phyloP scores from a whole-genome alignment of 192 early-diverging fungal species.

The Backusella tuberculispora region DNA sequence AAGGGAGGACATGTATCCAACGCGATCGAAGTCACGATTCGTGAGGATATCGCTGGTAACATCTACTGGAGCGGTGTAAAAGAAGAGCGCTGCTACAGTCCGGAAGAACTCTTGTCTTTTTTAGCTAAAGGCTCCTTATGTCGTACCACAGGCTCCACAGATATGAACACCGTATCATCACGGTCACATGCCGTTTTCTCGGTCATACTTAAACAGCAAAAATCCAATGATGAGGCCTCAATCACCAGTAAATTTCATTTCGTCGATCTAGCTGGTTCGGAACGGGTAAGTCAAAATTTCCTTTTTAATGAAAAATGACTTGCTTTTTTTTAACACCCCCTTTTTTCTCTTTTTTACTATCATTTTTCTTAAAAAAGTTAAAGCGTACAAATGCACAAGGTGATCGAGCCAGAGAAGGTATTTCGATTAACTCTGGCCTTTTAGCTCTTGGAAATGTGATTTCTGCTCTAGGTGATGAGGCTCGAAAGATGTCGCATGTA shows the following conservation, averaged over 20 bases:
- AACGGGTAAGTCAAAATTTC: slow-evolving; percentile 55
- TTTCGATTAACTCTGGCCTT: slow-evolving; percentile 96
- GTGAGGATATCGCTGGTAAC: slow-evolving; percentile 86
- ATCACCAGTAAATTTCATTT: slow-evolving; percentile 89
- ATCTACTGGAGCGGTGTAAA: slow-evolving; percentile 85
- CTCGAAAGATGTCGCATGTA: slow-evolving; percentile 70
- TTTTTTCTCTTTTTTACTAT: slow-evolving; percentile 8
- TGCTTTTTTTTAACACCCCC: background rate
- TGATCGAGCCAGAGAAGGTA: slow-evolving; percentile 94
- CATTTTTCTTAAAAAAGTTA: slow-evolving; percentile 44
- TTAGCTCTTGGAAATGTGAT: slow-evolving; percentile 98
- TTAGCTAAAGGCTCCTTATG: slow-evolving; percentile 55
- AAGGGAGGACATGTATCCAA: slow-evolving; percentile 26
- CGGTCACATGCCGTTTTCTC: slow-evolving; percentile 97
- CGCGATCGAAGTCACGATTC: slow-evolving; percentile 48
- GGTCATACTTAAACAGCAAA: slow-evolving; percentile 81
- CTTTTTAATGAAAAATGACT: background rate
- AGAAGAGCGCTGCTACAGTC: slow-evolving; percentile 70
- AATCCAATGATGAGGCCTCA: slow-evolving; percentile 39
- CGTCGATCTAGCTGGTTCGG: slow-evolving; percentile 98
- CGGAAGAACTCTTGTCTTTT: slow-evolving; percentile 63
- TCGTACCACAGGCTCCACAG: slow-evolving; percentile 85
- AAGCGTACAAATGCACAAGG: slow-evolving; percentile 92
- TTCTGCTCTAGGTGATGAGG: slow-evolving; percentile 85
- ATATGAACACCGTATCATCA: slow-evolving; percentile 93